Evolutionary conservation across 305 asterid genomes (phyloP).

Genomic region (Salvia sclarea): DNA sequence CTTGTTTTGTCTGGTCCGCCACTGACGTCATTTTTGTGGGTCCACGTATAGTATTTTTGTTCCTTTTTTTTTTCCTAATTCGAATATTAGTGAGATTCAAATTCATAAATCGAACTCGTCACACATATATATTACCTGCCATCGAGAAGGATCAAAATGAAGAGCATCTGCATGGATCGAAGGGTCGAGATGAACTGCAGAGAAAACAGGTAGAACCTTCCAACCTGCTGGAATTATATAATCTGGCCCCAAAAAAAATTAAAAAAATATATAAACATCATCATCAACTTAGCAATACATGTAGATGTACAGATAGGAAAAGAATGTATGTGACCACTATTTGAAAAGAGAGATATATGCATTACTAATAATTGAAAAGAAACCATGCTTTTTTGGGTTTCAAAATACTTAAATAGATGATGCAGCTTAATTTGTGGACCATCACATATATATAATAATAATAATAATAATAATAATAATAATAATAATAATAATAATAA

Average conservation of each 20-base stretch:
- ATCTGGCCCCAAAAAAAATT: slow-evolving; percentile 40
- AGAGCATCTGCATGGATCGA: slow-evolving; percentile 56
- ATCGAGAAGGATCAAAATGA: slow-evolving; percentile 69
- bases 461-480: too few relatives aligned
- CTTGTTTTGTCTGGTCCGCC: too few relatives aligned
- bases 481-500: too few relatives aligned
- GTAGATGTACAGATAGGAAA: slow-evolving; percentile 22
- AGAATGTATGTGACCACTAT: slow-evolving; percentile 25
- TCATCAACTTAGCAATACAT: neutral
- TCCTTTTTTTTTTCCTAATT: too few relatives aligned
- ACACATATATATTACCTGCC: slow-evolving; percentile 57
- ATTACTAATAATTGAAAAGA: slow-evolving; percentile 35
- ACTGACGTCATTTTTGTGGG: neutral
- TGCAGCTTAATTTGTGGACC: slow-evolving; percentile 12
- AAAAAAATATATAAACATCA: too few relatives aligned
- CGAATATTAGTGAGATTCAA: neutral
- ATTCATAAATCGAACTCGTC: too few relatives aligned
- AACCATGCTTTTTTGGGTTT: neutral
- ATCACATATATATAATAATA: slow-evolving; percentile 2
- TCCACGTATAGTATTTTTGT: too few relatives aligned
- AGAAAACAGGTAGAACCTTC: slow-evolving; percentile 81
- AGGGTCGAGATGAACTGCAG: slow-evolving; percentile 80
- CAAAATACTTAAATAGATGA: too few relatives aligned
- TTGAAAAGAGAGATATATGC: slow-evolving; percentile 37
- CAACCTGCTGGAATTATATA: slow-evolving; percentile 78